These are phyloP conservation scores for Cyclotella atomus DNA, from an alignment of 108 stramenopile species.

Conservation along the genomic window DNA sequence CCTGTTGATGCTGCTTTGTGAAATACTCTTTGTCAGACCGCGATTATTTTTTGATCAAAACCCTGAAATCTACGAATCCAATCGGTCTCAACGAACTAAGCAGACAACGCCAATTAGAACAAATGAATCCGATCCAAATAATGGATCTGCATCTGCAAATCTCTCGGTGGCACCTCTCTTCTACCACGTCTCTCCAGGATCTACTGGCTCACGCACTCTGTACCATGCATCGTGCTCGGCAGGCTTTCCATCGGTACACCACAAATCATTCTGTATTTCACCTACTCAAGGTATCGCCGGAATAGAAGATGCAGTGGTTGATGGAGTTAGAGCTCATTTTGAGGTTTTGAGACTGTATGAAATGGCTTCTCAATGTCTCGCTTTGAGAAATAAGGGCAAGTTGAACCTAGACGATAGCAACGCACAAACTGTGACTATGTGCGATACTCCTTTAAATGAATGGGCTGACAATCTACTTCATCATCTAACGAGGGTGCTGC, in stretches of 20 bases:
- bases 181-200: slow-evolving; percentile 49
- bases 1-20: too few relatives aligned
- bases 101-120: neutral
- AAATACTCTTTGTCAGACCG: too few relatives aligned
- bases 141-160: neutral
- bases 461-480: slow-evolving; percentile 25
- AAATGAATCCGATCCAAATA: too few relatives aligned
- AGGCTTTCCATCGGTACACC: slow-evolving; percentile 50
- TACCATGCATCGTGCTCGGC: slow-evolving; percentile 42
- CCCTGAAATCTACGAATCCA: too few relatives aligned
- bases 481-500: slow-evolving; percentile 22
- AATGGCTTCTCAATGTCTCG: slow-evolving; percentile 26
- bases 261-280: slow-evolving; percentile 54
- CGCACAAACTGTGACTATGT: neutral
- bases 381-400: slow-evolving; percentile 18
- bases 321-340: slow-evolving; percentile 40
- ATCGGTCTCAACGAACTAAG: neutral
- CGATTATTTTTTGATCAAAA: too few relatives aligned
- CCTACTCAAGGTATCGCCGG: slow-evolving; percentile 28
- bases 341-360: slow-evolving; percentile 40
- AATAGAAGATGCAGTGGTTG: slow-evolving; percentile 25
- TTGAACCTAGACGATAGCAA: neutral
- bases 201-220: slow-evolving; percentile 42
- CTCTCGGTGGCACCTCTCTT: slow-evolving; percentile 35
- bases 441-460: slow-evolving; percentile 18